Percentiles rank a stretch among this genome's conserved stretches.
Conservation (phyloP, 306 rosid species). For the Lathyrus sativus region DNA sequence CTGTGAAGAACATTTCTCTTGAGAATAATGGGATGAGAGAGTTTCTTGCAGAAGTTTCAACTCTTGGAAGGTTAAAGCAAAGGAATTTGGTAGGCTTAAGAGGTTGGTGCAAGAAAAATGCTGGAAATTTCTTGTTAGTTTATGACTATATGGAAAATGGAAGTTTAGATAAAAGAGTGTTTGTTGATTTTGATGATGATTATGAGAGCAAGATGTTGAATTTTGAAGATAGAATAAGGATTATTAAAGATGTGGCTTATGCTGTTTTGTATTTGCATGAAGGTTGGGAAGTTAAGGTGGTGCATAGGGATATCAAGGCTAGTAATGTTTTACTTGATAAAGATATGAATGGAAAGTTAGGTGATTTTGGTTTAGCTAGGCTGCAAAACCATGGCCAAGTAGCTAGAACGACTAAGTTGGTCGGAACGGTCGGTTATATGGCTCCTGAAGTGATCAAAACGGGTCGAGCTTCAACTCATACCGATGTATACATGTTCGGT, state of each 20-base stretch:
- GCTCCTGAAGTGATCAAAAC: conserved; percentile 71
- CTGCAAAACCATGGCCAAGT: conserved; percentile 68
- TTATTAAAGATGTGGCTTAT: conserved; percentile 72
- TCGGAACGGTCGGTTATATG: conserved; percentile 81
- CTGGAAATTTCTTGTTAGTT: conserved; percentile 61
- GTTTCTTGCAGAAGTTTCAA: conserved; percentile 79
- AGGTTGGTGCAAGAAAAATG: conserved; percentile 86
- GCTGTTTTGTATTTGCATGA: conserved; percentile 82
- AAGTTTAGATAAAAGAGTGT: conserved; percentile 72
- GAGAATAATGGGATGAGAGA: conserved; percentile 75
- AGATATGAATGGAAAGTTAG: conserved; percentile 76
- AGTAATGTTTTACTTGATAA: conserved; percentile 83
- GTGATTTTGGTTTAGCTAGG: conserved; percentile 84
- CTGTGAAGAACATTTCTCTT: conserved; percentile 77
- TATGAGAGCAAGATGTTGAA: conserved; percentile 52
- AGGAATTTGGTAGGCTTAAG: conserved; percentile 69
- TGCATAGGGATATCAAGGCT: conserved; percentile 89
- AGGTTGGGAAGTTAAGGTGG: conserved; percentile 78
- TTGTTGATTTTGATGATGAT: conserved; percentile 15
- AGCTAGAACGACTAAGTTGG: conserved; percentile 65
- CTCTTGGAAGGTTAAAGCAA: conserved; percentile 82
- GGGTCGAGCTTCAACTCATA: conserved; percentile 70
- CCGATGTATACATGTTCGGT: conserved; percentile 80
- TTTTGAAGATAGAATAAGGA: conserved; percentile 55
- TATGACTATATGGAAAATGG: conserved; percentile 92